Evolutionary conservation across 78 protist genomes (phyloP).

Genomic region (slime mould (Dictyostelium discoideum)): DNA sequence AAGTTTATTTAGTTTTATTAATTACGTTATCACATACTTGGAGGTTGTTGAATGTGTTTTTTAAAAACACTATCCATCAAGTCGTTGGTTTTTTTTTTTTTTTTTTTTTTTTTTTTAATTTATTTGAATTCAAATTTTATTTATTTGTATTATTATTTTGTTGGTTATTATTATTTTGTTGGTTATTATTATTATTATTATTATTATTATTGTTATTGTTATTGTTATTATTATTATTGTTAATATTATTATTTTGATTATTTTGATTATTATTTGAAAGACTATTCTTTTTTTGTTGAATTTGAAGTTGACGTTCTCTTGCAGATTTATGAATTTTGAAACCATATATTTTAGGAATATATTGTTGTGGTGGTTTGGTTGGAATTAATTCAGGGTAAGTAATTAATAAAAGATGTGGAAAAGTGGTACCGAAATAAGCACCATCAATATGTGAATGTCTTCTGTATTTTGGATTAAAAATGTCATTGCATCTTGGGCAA

Average conservation of each 20-base stretch:
- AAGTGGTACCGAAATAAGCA: conserved; percentile 97
- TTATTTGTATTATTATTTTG: neutral
- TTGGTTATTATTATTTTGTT: neutral
- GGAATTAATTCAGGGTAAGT: conserved; percentile 87
- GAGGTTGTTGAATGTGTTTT: neutral
- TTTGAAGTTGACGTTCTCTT: conserved; percentile 55
- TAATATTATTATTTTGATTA: neutral
- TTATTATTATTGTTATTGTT: neutral
- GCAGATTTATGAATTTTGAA: conserved; percentile 87
- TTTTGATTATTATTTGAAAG: neutral
- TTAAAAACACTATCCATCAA: neutral
- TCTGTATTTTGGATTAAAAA: conserved; percentile 82
- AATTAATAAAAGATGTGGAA: conserved; percentile 93
- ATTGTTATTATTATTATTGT: neutral
- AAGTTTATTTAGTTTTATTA: neutral
- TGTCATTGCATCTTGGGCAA: conserved; percentile 97
- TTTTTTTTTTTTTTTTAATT: neutral
- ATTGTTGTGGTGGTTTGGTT: conserved; percentile 45
- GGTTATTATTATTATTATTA: conserved; percentile 4
- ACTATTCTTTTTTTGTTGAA: conserved; percentile 39
- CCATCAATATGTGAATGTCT: conserved; percentile 94
- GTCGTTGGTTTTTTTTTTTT: neutral
- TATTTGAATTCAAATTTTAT: neutral
- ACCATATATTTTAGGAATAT: conserved; percentile 93
- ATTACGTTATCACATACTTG: neutral